Base-by-base conservation (phyloP, 768 basidiomycete genomes). In the Mycena floridula region DNA sequence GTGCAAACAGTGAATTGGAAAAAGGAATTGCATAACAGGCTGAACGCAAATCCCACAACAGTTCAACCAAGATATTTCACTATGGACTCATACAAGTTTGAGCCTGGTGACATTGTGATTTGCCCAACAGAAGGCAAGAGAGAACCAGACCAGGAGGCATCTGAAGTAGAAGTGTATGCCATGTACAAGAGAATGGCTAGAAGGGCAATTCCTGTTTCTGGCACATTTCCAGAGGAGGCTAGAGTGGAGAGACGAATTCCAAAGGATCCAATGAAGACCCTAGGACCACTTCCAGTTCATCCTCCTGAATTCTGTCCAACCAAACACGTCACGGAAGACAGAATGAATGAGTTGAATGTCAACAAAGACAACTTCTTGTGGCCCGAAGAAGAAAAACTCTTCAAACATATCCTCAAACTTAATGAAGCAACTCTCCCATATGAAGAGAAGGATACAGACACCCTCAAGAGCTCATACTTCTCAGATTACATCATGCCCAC, bases 381-480 rank as follows among this genome's bases (percentile, higher is more conserved):
- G 52, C 56, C 55, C 0, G 62, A 69, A 39, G 69, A 73, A 48
- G 54, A 61, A 11, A 60, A 60, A n/a, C 47, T 70, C 1, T 48
- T 63, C 0, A 52, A 63, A 15, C 54, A 65, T 3, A 38, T 71
- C 3, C 42, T 72, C 9, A 41, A 23, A 3, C 30, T 56, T 0
- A 62, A 71, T n/a, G 56, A 70, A 36, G 11, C 46, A 0, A 64
- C 55, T 0, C 60, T 76, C 22, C 63, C 70, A 2, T 65, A 59
- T 45, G 37, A 50, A 18, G 58, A 65, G 36, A 38, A 42, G 2
- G 63, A 67, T 6, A 37, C 54, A 26, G 55, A 52, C 18, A 55
- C 52, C 8, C 32, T 57, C 7, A 27, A 44, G 2, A 18, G 49
- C 25, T 46, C 51, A 15, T 61, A 58, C 26, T 51, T 54, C 37